A percentile compares a stretch with the other conserved stretches of the same genome.
These are phyloP conservation scores for Beauveria varroae DNA, from an alignment of 2,329 filamentous ascomycete species.

Conservation along the genomic window DNA sequence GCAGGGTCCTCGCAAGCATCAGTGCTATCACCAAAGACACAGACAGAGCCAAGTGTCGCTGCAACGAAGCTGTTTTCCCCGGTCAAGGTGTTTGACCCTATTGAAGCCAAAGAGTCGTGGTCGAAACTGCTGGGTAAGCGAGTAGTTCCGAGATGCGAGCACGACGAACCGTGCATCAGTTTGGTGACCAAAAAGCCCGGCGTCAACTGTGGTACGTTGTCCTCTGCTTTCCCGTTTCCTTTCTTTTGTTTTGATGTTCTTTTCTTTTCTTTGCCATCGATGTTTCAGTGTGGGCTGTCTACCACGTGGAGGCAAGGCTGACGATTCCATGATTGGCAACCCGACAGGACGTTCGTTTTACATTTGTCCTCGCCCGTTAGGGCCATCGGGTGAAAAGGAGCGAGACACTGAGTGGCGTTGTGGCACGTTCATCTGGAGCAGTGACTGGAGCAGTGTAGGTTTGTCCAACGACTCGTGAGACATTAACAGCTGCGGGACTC, in stretches of 20 bases:
- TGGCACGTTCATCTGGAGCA: conserved; percentile 70
- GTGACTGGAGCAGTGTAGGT: conserved; percentile 41
- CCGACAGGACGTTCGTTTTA: conserved; percentile 52
- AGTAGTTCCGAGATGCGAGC: conserved; percentile 72
- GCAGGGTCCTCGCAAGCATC: background rate
- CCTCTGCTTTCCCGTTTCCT: background rate
- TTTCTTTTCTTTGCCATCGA: too few species aligned
- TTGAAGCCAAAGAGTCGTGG: conserved; percentile 76
- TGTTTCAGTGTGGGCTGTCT: background rate
- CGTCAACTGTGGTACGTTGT: conserved; percentile 59
- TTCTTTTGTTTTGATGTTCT: too few species aligned
- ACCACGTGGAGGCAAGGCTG: background rate
- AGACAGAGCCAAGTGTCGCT: background rate
- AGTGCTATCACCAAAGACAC: background rate
- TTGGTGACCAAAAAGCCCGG: conserved; percentile 84
- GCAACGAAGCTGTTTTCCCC: conserved; percentile 6
- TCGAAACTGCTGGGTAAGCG: conserved; percentile 73
- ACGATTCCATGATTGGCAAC: background rate
- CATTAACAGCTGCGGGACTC: too few species aligned
- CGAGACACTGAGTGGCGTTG: conserved; percentile 81
- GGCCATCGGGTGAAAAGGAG: conserved; percentile 79
- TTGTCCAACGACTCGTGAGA: conserved; percentile 1
- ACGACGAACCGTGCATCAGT: conserved; percentile 78
- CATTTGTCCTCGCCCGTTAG: conserved; percentile 64
- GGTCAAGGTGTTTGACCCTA: conserved; percentile 55